Base-by-base conservation (phyloP, 1,139 yeast genomes). In the Candida sanyaensis region DNA sequence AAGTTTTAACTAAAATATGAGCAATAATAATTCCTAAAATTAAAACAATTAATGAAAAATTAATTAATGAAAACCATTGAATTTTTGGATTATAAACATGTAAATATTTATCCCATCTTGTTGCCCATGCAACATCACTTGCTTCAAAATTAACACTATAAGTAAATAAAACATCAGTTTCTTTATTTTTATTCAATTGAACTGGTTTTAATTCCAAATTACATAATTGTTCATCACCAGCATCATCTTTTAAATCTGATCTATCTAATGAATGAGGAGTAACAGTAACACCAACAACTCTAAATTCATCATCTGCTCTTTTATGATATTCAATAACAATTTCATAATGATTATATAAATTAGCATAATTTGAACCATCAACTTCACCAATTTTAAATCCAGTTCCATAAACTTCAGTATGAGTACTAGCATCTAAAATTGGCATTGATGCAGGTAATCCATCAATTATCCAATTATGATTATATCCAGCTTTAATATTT, bases 21-120 rank as follows among this genome's bases (percentile, higher is more conserved):
- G 86, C 85, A 65, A 92, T 89, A 55, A 91, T 83, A 38, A 86
- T 75, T 5, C 95, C 87, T 56, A 92, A 77, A 57, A 88, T 81
- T 26, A 89, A 56, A 17, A 92, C 97, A 60, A 92, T 81, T 51
- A 89, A 69, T 9, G 96, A 84, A 55, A 95, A 90, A 69, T 91
- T 90, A 58, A 90, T 71, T 57, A 93, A 80, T 2, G 97, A 89
- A 63, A 90, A 88, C 99, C 98, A 92, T 71, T 93, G 98, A 58
- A 93, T 87, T 65, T 87, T 86, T 47, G 97, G 96, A 64, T 90
- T 96, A 63, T 85, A 87, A 33, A 88, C 95, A 61, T 90, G 96
- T 61, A 93, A 78, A 65, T 93, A 93, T 66, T 90, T 89, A 66
- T 93, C 99, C 99, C 99, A 93, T 72, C 99, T 84, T 1, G 98